phyloP scores from a whole-genome alignment of 176 grass and related monocot species.

The Urochloa ruziziensis region DNA sequence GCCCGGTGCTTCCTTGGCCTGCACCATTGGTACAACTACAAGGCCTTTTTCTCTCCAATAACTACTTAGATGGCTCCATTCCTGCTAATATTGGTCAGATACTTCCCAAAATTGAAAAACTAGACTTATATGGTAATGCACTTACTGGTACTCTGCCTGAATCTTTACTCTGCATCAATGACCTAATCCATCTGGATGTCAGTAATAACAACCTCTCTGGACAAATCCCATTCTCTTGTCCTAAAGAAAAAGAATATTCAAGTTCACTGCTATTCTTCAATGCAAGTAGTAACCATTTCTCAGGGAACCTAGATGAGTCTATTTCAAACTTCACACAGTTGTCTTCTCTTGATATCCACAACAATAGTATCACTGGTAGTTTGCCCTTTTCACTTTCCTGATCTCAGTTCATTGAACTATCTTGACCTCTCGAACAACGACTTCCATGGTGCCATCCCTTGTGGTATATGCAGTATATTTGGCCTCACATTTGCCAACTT shows the following conservation, averaged over 20 bases:
- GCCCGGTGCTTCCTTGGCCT: slow-evolving; percentile 56
- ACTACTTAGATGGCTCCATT: slow-evolving; percentile 72
- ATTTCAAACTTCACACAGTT: slow-evolving; percentile 84
- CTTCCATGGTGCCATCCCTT: slow-evolving; percentile 70
- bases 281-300: slow-evolving; percentile 78
- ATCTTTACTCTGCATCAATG: slow-evolving; percentile 59
- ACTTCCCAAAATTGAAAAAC: slow-evolving; percentile 64
- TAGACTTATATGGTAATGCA: slow-evolving; percentile 76
- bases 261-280: slow-evolving; percentile 79
- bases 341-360: slow-evolving; percentile 79
- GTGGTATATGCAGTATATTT: slow-evolving; percentile 70
- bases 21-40: slow-evolving; percentile 54
- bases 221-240: slow-evolving; percentile 50
- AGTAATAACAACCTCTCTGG: slow-evolving; percentile 81
- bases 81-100: slow-evolving; percentile 54
- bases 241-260: slow-evolving; percentile 27
- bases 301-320: slow-evolving; percentile 58
- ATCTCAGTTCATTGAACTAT: slow-evolving; percentile 77
- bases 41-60: slow-evolving; percentile 81
- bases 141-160: slow-evolving; percentile 66
- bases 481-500: slow-evolving; percentile 76
- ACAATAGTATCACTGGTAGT: slow-evolving; percentile 68
- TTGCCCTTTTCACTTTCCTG: slow-evolving; percentile 66
- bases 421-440: slow-evolving; percentile 80
- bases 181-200: slow-evolving; percentile 62